These are phyloP conservation scores for Ceratobasidium sp. DNA, from an alignment of 1,284 basidiomycete species.

Conservation along the genomic window DNA sequence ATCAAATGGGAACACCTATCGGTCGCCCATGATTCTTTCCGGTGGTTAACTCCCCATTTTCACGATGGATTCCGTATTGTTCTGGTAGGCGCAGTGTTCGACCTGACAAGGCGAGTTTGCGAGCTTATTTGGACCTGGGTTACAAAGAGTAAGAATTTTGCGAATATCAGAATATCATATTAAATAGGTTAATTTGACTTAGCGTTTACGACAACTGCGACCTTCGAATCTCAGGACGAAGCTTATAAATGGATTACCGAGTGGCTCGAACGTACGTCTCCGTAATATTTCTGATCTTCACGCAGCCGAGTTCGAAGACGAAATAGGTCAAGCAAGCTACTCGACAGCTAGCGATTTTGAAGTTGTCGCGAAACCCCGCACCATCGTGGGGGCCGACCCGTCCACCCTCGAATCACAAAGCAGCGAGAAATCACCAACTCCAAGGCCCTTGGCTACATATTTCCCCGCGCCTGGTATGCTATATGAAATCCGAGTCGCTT, in stretches of 20 bases:
- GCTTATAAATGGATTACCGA: conserved; percentile 30
- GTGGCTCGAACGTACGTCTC: conserved; percentile 22
- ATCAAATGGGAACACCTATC: conserved; percentile 3
- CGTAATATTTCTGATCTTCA: background rate
- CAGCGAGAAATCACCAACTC: background rate
- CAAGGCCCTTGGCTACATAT: conserved; percentile 1
- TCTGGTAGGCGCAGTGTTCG: conserved; percentile 33
- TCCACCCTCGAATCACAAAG: background rate
- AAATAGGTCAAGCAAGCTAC: conserved; percentile 20
- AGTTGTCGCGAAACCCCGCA: conserved; percentile 25
- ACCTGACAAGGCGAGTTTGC: conserved; percentile 11
- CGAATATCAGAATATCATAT: background rate
- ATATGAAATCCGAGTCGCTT: background rate
- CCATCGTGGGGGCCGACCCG: background rate
- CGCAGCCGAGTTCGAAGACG: background rate
- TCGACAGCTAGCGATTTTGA: conserved; percentile 20
- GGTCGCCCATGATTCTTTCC: background rate
- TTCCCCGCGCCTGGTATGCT: conserved; percentile 27
- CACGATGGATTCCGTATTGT: conserved; percentile 21
- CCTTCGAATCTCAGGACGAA: conserved; percentile 29
- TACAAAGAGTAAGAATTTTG: background rate
- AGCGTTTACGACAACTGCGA: conserved; percentile 21
- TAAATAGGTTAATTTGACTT: background rate
- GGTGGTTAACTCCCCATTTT: conserved; percentile 13
- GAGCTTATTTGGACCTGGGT: conserved; percentile 26